Percentiles rank a stretch among this genome's conserved stretches.
Evolutionary conservation across 768 basidiomycete species (phyloP).

Genomic region (Leccinum boreale): DNA sequence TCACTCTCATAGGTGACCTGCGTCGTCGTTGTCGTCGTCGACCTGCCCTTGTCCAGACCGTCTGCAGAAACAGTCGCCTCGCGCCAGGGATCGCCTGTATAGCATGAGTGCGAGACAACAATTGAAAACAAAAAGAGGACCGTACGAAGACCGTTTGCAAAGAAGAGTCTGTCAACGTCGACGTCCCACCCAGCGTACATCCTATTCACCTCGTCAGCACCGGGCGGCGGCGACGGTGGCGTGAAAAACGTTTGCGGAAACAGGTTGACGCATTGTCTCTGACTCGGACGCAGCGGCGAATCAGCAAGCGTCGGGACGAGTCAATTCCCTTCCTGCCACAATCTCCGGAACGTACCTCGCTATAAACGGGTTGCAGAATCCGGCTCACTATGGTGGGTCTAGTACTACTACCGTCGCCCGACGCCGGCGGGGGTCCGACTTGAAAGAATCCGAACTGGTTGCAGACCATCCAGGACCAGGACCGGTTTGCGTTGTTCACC

Average conservation of each 20-base stretch:
- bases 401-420: background rate
- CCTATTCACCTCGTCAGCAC: background rate
- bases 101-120: background rate
- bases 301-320: background rate
- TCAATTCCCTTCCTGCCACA: background rate
- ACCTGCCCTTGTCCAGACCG: slow-evolving; percentile 32
- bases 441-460: slow-evolving; percentile 61
- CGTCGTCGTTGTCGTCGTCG: background rate
- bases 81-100: slow-evolving; percentile 67
- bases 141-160: background rate
- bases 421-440: slow-evolving; percentile 34
- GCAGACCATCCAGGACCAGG: slow-evolving; percentile 76
- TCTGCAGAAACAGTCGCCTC: slow-evolving; percentile 66
- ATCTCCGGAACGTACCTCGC: background rate
- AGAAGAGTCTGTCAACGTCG: background rate
- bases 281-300: background rate
- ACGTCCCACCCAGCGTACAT: background rate
- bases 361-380: background rate
- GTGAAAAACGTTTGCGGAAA: background rate
- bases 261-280: background rate
- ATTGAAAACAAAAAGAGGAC: background rate
- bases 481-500: slow-evolving; percentile 54
- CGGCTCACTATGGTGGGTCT: background rate
- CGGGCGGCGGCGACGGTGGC: background rate
- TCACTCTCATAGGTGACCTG: background rate